Evolutionary conservation across 306 rosid genomes (phyloP).

Genomic region (Rosa chinensis): DNA sequence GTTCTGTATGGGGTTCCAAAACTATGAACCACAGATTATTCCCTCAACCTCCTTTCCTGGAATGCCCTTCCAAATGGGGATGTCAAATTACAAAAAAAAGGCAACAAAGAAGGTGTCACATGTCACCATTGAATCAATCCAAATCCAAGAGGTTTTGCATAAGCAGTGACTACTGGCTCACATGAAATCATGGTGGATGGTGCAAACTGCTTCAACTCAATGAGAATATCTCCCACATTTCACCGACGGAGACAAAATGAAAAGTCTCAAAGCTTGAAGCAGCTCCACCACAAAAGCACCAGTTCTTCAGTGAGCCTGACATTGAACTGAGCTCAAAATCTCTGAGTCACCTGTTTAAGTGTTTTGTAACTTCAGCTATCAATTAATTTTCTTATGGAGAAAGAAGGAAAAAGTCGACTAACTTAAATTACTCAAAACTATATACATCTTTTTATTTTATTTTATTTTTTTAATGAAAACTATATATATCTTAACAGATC

Average conservation of each 20-base stretch:
- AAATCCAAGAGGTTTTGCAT: neutral
- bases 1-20: conserved; percentile 26
- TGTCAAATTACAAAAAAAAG: conserved; percentile 3
- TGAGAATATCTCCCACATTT: conserved; percentile 12
- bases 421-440: neutral
- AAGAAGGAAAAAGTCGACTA: neutral
- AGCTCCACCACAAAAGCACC: neutral
- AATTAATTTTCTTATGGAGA: neutral
- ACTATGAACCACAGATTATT: conserved; percentile 53
- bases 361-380: neutral
- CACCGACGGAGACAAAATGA: neutral
- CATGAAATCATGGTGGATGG: conserved; percentile 17
- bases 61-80: conserved; percentile 26
- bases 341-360: neutral
- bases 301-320: neutral
- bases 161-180: conserved; percentile 19
- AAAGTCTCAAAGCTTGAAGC: neutral
- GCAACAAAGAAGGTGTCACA: neutral
- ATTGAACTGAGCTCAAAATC: conserved; percentile 3
- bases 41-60: conserved; percentile 27
- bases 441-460: neutral
- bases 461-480: too few relatives aligned
- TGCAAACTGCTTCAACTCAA: conserved; percentile 5
- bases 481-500: neutral
- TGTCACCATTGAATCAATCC: too few relatives aligned